phyloP scores from a whole-genome alignment of 371 early-diverging fungal species.

The Globomyces sp. region DNA sequence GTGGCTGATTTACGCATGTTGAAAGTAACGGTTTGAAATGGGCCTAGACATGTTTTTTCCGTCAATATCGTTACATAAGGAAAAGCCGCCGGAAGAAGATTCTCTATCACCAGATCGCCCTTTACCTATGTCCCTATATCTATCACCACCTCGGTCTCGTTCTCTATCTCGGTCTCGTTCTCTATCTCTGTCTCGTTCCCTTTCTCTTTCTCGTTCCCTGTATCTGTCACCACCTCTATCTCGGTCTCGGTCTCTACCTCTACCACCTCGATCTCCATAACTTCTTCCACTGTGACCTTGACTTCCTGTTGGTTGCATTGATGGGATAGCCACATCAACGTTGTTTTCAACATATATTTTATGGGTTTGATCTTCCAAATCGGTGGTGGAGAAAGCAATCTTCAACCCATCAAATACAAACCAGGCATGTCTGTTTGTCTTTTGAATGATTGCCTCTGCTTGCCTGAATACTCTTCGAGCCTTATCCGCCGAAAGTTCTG shows the following conservation, averaged over 20 bases:
- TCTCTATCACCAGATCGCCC: constrained; percentile 10
- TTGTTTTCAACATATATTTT: constrained; percentile 15
- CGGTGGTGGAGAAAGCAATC: constrained; percentile 38
- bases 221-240: not conserved
- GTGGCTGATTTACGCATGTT: constrained; percentile 20
- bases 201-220: too few species aligned
- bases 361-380: constrained; percentile 16
- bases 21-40: not conserved
- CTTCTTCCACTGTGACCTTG: too few species aligned
- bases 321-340: constrained; percentile 16
- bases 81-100: not conserved
- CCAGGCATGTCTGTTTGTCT: constrained; percentile 11
- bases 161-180: too few species aligned
- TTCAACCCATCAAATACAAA: constrained; percentile 63
- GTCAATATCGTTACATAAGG: not conserved
- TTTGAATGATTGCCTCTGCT: constrained; percentile 4
- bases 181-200: too few species aligned
- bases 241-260: not conserved
- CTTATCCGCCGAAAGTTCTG: constrained; percentile 19
- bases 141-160: not conserved
- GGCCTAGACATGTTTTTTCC: not conserved
- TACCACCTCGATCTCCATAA: too few species aligned
- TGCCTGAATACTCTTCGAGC: constrained; percentile 15
- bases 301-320: constrained; percentile 12
- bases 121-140: not conserved